phyloP scores from a whole-genome alignment of 2,329 filamentous ascomycete genomes.

The Talaromyces albobiverticillius region DNA sequence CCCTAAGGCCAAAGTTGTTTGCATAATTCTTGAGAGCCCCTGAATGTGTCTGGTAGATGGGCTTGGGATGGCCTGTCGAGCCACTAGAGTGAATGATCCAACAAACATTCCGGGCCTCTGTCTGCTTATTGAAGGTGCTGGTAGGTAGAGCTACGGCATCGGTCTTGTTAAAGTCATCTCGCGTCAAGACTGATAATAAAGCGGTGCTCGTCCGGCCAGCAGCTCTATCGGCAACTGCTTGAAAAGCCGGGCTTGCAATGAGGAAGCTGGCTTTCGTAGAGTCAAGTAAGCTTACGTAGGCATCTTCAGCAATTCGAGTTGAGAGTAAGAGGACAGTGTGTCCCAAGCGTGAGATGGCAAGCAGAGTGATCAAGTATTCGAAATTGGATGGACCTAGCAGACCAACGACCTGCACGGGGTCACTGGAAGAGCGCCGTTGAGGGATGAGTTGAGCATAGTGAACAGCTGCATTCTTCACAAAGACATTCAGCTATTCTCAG shows the following conservation, averaged over 20 bases:
- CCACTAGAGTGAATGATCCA: slow-evolving; percentile 21
- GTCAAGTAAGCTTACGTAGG: slow-evolving; percentile 48
- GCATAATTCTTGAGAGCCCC: not conserved
- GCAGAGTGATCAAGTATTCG: slow-evolving; percentile 23
- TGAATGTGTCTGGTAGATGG: slow-evolving; percentile 12
- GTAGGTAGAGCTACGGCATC: too few species aligned
- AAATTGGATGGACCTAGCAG: slow-evolving; percentile 23
- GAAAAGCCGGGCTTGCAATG: slow-evolving; percentile 21
- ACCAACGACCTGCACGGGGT: slow-evolving; percentile 22
- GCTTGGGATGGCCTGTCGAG: slow-evolving; percentile 20
- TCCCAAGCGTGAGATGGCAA: slow-evolving; percentile 21
- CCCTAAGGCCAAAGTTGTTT: not conserved
- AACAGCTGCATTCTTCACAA: too few species aligned
- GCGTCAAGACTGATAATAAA: slow-evolving; percentile 19
- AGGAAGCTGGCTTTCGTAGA: slow-evolving; percentile 37
- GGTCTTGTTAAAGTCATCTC: slow-evolving; percentile 19
- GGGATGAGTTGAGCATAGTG: slow-evolving; percentile 1
- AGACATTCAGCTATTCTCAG: too few species aligned
- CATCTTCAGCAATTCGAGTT: slow-evolving; percentile 47
- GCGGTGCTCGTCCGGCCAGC: too few species aligned
- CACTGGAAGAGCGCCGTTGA: slow-evolving; percentile 19
- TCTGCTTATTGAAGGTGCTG: slow-evolving; percentile 16
- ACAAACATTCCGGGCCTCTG: slow-evolving; percentile 10
- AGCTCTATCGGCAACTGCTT: slow-evolving; percentile 16
- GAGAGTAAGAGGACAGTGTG: slow-evolving; percentile 25